A percentile compares a stretch with the other conserved stretches of the same genome.
phyloP scores from a whole-genome alignment of 2,329 filamentous ascomycete species.

The Xylaria sp. region DNA sequence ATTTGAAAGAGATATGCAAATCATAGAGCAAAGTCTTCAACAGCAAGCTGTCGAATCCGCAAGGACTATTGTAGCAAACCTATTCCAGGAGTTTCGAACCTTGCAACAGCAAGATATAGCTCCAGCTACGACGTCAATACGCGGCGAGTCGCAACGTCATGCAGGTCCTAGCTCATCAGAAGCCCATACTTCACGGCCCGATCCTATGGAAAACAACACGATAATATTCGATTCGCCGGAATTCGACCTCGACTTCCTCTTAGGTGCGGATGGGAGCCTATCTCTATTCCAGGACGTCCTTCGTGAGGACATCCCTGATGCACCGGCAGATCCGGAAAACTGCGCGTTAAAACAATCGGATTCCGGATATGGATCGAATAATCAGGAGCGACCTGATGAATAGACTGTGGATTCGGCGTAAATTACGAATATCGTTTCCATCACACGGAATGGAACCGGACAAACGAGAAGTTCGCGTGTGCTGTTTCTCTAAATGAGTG shows the following conservation, averaged over 20 bases:
- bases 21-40: conserved; percentile 22
- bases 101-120: not conserved
- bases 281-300: conserved; percentile 4
- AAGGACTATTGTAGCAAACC: conserved; percentile 10
- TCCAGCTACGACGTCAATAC: not conserved
- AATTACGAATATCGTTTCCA: not conserved
- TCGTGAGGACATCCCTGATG: conserved; percentile 11
- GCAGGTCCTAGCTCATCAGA: conserved; percentile 16
- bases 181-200: not conserved
- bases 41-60: conserved; percentile 16
- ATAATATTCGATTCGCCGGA: not conserved
- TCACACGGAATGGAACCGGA: not conserved
- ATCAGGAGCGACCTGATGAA: conserved; percentile 8
- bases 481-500: not conserved
- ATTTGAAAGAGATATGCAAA: conserved; percentile 23
- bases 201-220: not conserved
- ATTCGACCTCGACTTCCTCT: conserved; percentile 1
- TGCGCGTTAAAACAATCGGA: conserved; percentile 6
- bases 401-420: not conserved
- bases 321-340: not conserved
- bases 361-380: conserved; percentile 24
- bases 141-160: not conserved
- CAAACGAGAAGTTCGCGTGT: not conserved
- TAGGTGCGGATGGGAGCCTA: not conserved
- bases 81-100: conserved; percentile 30